Conservation (phyloP, 2,329 filamentous ascomycete genomes). For the Fusarium sp. region DNA sequence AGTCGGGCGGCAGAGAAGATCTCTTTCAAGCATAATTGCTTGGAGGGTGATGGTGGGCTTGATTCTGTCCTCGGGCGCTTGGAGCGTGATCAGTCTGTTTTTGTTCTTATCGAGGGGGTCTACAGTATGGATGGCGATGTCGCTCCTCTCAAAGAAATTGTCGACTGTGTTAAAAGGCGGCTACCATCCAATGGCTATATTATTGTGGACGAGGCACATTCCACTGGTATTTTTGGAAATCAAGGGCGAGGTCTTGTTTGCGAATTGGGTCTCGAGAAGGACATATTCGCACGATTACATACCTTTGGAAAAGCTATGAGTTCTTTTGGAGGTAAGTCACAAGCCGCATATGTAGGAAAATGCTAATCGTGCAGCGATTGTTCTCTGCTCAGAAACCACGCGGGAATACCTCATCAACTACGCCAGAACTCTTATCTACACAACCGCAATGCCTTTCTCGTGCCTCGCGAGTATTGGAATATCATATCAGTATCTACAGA, state of each 20-base stretch:
- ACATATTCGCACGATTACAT: constrained; percentile 70
- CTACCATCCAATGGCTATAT: constrained; percentile 74
- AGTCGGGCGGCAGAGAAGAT: constrained; percentile 65
- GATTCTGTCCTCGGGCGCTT: constrained; percentile 53
- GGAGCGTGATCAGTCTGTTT: constrained; percentile 63
- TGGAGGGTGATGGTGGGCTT: constrained; percentile 50
- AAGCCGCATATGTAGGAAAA: accelerated
- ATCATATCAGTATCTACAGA: constrained; percentile 68
- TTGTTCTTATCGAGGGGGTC: constrained; percentile 77
- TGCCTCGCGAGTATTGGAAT: constrained; percentile 70
- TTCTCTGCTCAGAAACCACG: constrained; percentile 72
- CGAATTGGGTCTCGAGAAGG: constrained; percentile 66
- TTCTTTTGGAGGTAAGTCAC: constrained; percentile 75
- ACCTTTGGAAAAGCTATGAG: constrained; percentile 78
- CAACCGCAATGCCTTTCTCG: constrained; percentile 75
- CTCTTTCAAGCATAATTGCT: constrained; percentile 70
- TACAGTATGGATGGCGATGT: constrained; percentile 90
- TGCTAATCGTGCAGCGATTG: constrained; percentile 55
- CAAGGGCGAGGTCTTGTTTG: constrained; percentile 70
- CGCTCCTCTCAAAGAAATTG: constrained; percentile 71
- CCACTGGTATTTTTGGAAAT: constrained; percentile 70
- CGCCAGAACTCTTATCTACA: constrained; percentile 80
- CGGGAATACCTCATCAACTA: constrained; percentile 80
- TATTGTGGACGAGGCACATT: constrained; percentile 78
- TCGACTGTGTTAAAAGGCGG: constrained; percentile 66